Percentiles rank a stretch among this genome's conserved stretches.
These are phyloP conservation scores for Aureobasidium sp. DNA, from an alignment of 2,329 filamentous ascomycete species.

Conservation along the genomic window DNA sequence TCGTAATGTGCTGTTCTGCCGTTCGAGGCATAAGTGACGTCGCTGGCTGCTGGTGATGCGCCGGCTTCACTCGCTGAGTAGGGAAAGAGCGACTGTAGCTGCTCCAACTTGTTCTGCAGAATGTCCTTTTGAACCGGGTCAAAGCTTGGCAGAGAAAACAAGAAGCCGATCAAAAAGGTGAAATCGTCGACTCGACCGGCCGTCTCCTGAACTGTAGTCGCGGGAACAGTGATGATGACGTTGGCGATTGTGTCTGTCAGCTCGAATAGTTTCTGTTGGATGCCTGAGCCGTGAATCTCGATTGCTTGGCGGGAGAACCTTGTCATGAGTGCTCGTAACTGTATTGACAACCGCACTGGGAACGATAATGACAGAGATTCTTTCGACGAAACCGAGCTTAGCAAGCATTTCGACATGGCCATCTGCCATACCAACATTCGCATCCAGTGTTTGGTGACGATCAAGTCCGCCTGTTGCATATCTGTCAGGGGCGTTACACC, in stretches of 20 bases:
- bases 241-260: constrained; percentile 55
- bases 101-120: constrained; percentile 19
- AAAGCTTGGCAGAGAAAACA: constrained; percentile 19
- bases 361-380: constrained; percentile 36
- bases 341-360: constrained; percentile 39
- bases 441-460: constrained; percentile 45
- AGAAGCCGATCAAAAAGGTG: constrained; percentile 17
- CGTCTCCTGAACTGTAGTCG: constrained; percentile 41
- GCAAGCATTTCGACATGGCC: constrained; percentile 42
- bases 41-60: constrained; percentile 7
- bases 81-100: constrained; percentile 16
- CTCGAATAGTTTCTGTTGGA: constrained; percentile 54
- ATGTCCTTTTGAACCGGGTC: constrained; percentile 15
- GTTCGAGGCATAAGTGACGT: not conserved
- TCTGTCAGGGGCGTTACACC: constrained; percentile 25
- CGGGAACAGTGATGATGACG: constrained; percentile 47
- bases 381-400: constrained; percentile 30
- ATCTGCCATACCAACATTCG: constrained; percentile 44
- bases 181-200: constrained; percentile 48
- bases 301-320: constrained; percentile 41
- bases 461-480: constrained; percentile 44
- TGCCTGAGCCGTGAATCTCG: constrained; percentile 49
- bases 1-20: not conserved
- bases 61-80: constrained; percentile 13
- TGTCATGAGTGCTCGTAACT: constrained; percentile 37